Evolutionary conservation across 2,329 filamentous ascomycete genomes (phyloP), one percentile per base, ranked within the genome.

Genomic region (Fusarium sp.): DNA sequence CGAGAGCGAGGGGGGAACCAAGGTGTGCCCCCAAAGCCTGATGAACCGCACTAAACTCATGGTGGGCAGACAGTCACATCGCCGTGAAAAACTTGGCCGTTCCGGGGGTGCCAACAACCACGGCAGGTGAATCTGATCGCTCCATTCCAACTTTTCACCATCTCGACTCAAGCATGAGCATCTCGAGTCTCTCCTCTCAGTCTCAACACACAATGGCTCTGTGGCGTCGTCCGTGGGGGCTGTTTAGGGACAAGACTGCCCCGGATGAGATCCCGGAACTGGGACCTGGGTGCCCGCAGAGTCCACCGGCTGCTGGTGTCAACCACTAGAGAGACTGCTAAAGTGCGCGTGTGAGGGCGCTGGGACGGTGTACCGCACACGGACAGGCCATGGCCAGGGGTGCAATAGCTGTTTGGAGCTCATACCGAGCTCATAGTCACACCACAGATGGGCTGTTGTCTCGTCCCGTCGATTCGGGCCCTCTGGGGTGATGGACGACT

Each of bases 401-500:
- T 62, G 63, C 54, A 64, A 61, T 58, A 58, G 69, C 64, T 70
- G 63, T 73, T 70, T 57, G 36, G 59, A 73, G 70, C 72, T 70
- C 68, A 70, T 67, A 42, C 65, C 59, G 54, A 65, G 70, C 67
- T 72, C 69, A 72, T 68, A 63, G 69, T 75, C 73, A 73, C 73
- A 75, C 73, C 73, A 75, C 67, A 58, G 61, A 64, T 75, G 73
- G 71, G 73, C 71, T 73, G 71, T 74, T 75, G 60, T 53, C 68
- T 64, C 66, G 70, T 75, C 66, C 73, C 71, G 63, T 73, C 63
- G 54, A 64, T 70, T 74, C 62, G 73, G 73, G 49, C 70, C 68
- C 64, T 61, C 70, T 67, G 65, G 66, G 60, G 67, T 65, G 57
- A 60, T 61, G 57, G 57, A 51, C 25, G 68, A 63, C 63, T 64